Conservation (phyloP, 1,139 yeast species). For the Yamadazyma mexicana region DNA sequence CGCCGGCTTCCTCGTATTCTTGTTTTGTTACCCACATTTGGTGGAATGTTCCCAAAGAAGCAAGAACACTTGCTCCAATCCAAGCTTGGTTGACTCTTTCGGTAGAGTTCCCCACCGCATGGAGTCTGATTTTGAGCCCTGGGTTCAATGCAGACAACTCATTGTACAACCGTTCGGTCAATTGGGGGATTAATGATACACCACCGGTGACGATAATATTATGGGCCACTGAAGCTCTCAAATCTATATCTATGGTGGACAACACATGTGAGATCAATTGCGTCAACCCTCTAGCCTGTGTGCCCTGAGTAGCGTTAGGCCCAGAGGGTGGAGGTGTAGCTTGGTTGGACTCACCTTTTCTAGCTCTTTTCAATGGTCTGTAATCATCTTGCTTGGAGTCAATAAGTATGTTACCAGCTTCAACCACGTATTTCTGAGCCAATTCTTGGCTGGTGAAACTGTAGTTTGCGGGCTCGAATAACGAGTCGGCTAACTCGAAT, state of each 20-base stretch:
- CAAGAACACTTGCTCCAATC: conserved; percentile 93
- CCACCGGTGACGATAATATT: conserved; percentile 94
- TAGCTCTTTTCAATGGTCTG: conserved; percentile 67
- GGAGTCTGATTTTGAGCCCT: conserved; percentile 86
- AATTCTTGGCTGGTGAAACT: conserved; percentile 27
- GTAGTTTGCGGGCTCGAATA: conserved; percentile 64
- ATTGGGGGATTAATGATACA: conserved; percentile 79
- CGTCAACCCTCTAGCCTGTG: conserved; percentile 54
- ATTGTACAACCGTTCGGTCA: conserved; percentile 75
- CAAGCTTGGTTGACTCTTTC: conserved; percentile 88
- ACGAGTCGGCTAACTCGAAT: conserved; percentile 66
- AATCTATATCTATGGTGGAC: conserved; percentile 78
- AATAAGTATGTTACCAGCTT: conserved; percentile 37
- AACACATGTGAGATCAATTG: conserved; percentile 71
- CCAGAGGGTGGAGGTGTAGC: conserved; percentile 39
- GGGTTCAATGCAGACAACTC: conserved; percentile 78
- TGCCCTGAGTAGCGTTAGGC: conserved; percentile 6
- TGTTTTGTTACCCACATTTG: conserved; percentile 93
- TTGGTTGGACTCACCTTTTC: conserved; percentile 41
- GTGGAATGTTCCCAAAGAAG: conserved; percentile 94
- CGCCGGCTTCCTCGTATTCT: conserved; percentile 91
- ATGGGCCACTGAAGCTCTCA: conserved; percentile 87
- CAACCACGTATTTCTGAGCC: conserved; percentile 30
- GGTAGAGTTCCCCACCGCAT: conserved; percentile 80
- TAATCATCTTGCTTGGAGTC: conserved; percentile 56